Evolutionary conservation across 2,329 filamentous ascomycete species (phyloP).

Genomic region (Lecanicillium sp.): DNA sequence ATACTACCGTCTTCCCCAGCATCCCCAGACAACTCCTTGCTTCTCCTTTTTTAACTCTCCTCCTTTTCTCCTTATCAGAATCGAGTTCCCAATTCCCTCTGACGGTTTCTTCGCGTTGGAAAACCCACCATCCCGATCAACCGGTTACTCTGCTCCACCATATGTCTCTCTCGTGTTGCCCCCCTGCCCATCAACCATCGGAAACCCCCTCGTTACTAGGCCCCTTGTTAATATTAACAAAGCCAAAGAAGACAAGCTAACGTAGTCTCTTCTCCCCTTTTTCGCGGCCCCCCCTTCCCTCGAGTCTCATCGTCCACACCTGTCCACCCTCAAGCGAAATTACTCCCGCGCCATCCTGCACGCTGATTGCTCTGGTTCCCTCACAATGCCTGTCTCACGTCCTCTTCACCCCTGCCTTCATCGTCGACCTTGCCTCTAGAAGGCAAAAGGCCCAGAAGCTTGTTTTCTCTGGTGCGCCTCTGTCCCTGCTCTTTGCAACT

Average conservation of each 20-base stretch:
- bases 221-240: conserved; percentile 9
- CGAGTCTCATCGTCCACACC: background rate
- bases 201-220: background rate
- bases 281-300: too few relatives aligned
- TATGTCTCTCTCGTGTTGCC: too few relatives aligned
- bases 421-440: background rate
- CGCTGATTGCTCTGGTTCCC: background rate
- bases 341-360: background rate
- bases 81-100: too few relatives aligned
- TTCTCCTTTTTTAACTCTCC: background rate
- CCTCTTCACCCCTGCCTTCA: background rate
- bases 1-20: background rate
- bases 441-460: background rate
- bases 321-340: conserved; percentile 6
- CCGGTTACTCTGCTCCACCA: too few relatives aligned
- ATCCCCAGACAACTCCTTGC: background rate
- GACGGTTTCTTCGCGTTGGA: background rate
- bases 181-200: too few relatives aligned
- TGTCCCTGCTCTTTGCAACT: too few relatives aligned
- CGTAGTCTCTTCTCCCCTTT: background rate
- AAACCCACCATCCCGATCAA: conserved; percentile 3
- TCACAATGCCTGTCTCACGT: background rate
- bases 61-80: background rate
- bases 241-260: background rate
- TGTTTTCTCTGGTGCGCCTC: background rate